These are phyloP conservation scores for Xenoacremonium recifei DNA, from an alignment of 2,329 filamentous ascomycete species.

Conservation along the genomic window DNA sequence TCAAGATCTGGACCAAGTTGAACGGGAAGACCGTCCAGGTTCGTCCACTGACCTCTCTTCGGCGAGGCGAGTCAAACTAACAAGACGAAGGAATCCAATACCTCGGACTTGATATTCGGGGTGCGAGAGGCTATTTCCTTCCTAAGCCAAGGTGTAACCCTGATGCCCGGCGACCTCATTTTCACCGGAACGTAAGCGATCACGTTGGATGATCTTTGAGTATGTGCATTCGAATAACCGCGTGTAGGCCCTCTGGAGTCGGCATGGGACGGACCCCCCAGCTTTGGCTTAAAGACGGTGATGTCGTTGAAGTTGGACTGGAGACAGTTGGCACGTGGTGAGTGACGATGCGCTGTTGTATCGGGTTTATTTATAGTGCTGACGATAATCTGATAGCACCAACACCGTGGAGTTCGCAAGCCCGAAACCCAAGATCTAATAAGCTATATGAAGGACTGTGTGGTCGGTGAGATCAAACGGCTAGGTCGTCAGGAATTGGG, in stretches of 20 bases:
- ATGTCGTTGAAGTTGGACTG: constrained; percentile 66
- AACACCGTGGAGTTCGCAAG: constrained; percentile 31
- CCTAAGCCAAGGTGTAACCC: constrained; percentile 59
- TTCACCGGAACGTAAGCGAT: constrained; percentile 60
- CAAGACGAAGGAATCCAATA: constrained; percentile 45
- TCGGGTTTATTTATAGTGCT: not conserved
- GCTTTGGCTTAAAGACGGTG: constrained; percentile 68
- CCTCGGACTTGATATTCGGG: constrained; percentile 62
- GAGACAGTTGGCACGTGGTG: constrained; percentile 62
- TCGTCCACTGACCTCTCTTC: not conserved
- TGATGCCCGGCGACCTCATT: constrained; percentile 63
- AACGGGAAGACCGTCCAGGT: constrained; percentile 59
- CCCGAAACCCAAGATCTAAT: constrained; percentile 29
- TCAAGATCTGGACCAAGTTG: constrained; percentile 56
- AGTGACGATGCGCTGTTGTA: constrained; percentile 5
- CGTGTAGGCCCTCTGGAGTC: constrained; percentile 61
- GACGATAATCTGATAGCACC: constrained; percentile 14
- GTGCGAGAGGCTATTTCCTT: constrained; percentile 59
- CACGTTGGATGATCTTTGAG: not conserved
- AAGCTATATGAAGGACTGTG: too few species aligned
- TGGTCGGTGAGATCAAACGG: too few species aligned
- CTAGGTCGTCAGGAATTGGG: too few species aligned
- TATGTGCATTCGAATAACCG: constrained; percentile 1
- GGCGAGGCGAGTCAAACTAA: constrained; percentile 1
- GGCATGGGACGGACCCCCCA: constrained; percentile 67